Conservation (phyloP, 2,329 filamentous ascomycete genomes). For the Colletotrichum costaricense region DNA sequence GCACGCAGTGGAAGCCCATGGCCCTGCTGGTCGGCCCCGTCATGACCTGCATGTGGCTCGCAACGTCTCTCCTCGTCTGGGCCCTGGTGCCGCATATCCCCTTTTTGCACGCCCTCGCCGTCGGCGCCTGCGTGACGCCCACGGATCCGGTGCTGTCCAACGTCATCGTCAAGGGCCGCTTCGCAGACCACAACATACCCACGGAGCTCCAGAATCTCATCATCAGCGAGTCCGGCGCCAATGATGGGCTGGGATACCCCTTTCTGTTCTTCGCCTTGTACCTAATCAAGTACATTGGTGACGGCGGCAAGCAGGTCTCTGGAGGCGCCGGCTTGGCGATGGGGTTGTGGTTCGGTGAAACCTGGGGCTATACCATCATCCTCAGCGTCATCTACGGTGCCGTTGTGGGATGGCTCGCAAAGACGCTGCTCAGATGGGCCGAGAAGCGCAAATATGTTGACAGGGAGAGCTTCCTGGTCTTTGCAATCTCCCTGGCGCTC, state of each 20-base stretch:
- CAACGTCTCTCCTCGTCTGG: slow-evolving; percentile 83
- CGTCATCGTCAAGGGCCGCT: slow-evolving; percentile 92
- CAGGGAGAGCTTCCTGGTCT: slow-evolving; percentile 87
- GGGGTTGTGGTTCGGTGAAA: slow-evolving; percentile 86
- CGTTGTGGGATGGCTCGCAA: slow-evolving; percentile 82
- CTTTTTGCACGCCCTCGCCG: slow-evolving; percentile 82
- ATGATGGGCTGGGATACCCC: slow-evolving; percentile 90
- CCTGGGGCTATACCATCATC: slow-evolving; percentile 85
- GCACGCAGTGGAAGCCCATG: slow-evolving; percentile 82
- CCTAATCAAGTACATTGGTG: slow-evolving; percentile 79
- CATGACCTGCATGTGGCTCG: slow-evolving; percentile 89
- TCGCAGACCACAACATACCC: slow-evolving; percentile 91
- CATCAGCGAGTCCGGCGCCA: slow-evolving; percentile 85
- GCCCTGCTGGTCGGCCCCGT: slow-evolving; percentile 81
- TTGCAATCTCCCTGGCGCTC: slow-evolving; percentile 84
- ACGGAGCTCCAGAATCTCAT: slow-evolving; percentile 84
- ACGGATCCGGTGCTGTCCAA: slow-evolving; percentile 91
- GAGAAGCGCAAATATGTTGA: slow-evolving; percentile 86
- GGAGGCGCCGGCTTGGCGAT: slow-evolving; percentile 76
- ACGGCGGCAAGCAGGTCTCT: slow-evolving; percentile 62
- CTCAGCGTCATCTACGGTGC: slow-evolving; percentile 83
- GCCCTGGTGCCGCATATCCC: slow-evolving; percentile 76
- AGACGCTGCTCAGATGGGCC: slow-evolving; percentile 85
- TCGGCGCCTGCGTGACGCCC: slow-evolving; percentile 90
- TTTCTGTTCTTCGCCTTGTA: slow-evolving; percentile 90